Conservation (phyloP, 495 filamentous ascomycete genomes). For the Friedmanniomyces endolithicus region DNA sequence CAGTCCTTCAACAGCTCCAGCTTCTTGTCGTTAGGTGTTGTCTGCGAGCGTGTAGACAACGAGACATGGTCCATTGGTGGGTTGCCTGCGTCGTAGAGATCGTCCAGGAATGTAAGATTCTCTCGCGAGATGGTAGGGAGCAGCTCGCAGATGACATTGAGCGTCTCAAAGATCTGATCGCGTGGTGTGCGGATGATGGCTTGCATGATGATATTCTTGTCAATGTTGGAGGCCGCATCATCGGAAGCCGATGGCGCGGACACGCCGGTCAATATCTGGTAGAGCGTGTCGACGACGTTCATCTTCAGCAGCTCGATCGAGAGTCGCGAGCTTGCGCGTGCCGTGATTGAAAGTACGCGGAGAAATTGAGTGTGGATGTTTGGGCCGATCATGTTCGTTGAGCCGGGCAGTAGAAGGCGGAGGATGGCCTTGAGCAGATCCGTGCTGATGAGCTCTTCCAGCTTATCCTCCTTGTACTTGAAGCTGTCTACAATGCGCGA, state of each 20-base stretch:
- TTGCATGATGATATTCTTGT: slow-evolving; percentile 98
- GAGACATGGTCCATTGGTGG: slow-evolving; percentile 29
- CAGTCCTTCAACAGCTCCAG: slow-evolving; percentile 64
- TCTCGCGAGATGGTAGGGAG: slow-evolving; percentile 54
- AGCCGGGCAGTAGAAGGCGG: slow-evolving; percentile 83
- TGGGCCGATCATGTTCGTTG: slow-evolving; percentile 86
- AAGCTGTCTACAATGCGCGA: slow-evolving; percentile 97
- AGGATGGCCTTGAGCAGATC: slow-evolving; percentile 77
- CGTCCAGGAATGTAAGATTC: slow-evolving; percentile 40
- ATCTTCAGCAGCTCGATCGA: slow-evolving; percentile 89
- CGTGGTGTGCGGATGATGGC: slow-evolving; percentile 92
- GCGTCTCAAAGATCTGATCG: slow-evolving; percentile 91
- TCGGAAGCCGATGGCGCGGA: slow-evolving; percentile 74
- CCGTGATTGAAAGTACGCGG: slow-evolving; percentile 73
- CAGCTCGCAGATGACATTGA: slow-evolving; percentile 96
- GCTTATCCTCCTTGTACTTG: slow-evolving; percentile 67
- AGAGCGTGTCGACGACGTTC: slow-evolving; percentile 94
- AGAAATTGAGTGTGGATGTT: slow-evolving; percentile 97
- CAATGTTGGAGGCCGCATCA: slow-evolving; percentile 76
- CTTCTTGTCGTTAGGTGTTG: slow-evolving; percentile 62
- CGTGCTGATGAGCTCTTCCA: slow-evolving; percentile 82
- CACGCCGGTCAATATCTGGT: slow-evolving; percentile 93
- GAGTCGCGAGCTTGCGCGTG: slow-evolving; percentile 71
- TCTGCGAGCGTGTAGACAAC: slow-evolving; percentile 37
- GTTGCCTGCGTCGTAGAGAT: slow-evolving; percentile 39